Evolutionary conservation across 2,329 filamentous ascomycete genomes (phyloP), one percentile per base, ranked within the genome.

Genomic region (Phaeoacremonium minimum): DNA sequence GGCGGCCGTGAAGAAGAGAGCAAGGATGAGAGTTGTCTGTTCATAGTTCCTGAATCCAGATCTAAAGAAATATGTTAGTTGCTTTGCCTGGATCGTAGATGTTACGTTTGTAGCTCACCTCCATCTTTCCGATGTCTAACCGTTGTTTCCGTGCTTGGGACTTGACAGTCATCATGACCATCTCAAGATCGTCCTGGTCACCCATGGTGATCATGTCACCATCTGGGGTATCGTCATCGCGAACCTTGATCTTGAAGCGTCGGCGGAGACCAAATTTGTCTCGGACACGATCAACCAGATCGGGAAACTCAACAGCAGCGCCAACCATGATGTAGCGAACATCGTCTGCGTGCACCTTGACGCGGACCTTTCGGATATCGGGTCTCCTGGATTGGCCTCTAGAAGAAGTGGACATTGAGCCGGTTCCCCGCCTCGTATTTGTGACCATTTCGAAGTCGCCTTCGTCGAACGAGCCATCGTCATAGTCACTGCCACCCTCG

Each of bases 201-300:
- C 85, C 89, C 78, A 98, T 84, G 19, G 91, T 96, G 54, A 98
- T 94, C 85, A 96, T 91, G 54, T 97, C 91, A 4, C 85, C 85
- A 37, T 83, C 73, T 1, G 77, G 75, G 42, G 69, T 61, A 48
- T 87, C 85, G 49, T 97, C 93, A 45, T 94, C 88, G 52, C 76
- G 79, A 49, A 90, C 79, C 69, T 93, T 93, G 62, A 96, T 83
- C 72, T 90, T 94, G 67, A 96, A 91, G 39, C 79, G 78, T 43
- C 83, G 67, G 37, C 76, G 69, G 38, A 96, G 71, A 12, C 77
- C 82, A 54, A 97, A 95, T 64, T 98, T 98, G 44, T 89, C 84
- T 32, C 84, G 77, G 41, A 98, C 85, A 42, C 82, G 81, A 43
- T 83, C 80, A 28, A 84, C 80, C 30, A 98, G 80, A 41, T 91